phyloP scores from a whole-genome alignment of 2,329 filamentous ascomycete species.

The Cladosporium sp. region DNA sequence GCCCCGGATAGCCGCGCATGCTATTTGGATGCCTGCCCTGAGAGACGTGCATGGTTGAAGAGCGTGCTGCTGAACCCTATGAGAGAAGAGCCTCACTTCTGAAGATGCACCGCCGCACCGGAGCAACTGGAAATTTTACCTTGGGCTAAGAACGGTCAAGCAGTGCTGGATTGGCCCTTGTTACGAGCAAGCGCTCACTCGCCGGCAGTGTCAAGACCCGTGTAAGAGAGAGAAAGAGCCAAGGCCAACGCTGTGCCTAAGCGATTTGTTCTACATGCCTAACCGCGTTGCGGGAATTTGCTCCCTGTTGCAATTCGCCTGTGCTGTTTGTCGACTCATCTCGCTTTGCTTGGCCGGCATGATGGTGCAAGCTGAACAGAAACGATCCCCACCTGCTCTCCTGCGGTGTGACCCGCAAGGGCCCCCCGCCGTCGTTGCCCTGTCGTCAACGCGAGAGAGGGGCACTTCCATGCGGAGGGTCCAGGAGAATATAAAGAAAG shows the following conservation, averaged over 20 bases:
- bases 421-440: not conserved
- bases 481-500: slow-evolving; percentile 12
- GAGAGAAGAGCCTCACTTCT: too few species aligned
- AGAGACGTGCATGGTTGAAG: too few species aligned
- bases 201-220: not conserved
- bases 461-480: slow-evolving; percentile 5
- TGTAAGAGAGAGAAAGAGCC: not conserved
- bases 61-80: too few species aligned
- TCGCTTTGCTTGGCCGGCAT: slow-evolving; percentile 10
- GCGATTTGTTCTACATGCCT: slow-evolving; percentile 6
- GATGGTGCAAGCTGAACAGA: slow-evolving; percentile 12
- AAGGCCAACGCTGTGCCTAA: not conserved
- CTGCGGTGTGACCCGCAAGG: slow-evolving; percentile 3
- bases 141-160: not conserved
- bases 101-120: too few species aligned
- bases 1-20: not conserved
- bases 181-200: not conserved
- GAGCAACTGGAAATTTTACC: not conserved
- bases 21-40: not conserved
- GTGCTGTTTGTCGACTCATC: slow-evolving; percentile 1
- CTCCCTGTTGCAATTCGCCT: slow-evolving; percentile 2
- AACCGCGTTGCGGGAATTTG: not conserved
- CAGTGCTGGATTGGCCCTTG: not conserved
- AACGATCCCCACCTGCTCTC: slow-evolving; percentile 1
- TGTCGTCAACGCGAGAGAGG: not conserved